Evolutionary conservation across 2,329 filamentous ascomycete species (phyloP), one percentile per base, ranked within the genome.

Genomic region (Chaetomiaceae sp.): DNA sequence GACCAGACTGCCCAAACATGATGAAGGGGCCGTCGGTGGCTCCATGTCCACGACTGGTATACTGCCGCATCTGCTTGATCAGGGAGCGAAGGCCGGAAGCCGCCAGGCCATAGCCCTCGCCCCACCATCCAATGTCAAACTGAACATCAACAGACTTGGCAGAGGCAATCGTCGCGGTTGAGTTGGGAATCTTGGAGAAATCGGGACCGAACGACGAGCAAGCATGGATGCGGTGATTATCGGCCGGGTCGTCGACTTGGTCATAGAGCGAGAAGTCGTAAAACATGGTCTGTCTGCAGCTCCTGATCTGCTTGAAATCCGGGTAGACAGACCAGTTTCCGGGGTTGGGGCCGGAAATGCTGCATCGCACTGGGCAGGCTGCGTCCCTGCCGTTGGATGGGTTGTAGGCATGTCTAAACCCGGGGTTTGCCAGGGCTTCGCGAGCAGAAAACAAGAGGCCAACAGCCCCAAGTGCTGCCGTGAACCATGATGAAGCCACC

Each of bases 211-310:
- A 66, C 1, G 64, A 62, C 1, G 63, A 59, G 53, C 65, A 70
- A 32, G 68, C 63, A 16, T 61, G 51, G 47, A 71, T 68, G 34
- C 64, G 63, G 53, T 70, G 67, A 18, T 51, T 45, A 25, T 18
- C 18, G 21, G 11, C 7, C 48, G 42, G 56, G 48, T 69, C 62
- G 48, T 71, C 68, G 10, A 71, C 64, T 10, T 52, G 50, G 49
- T 71, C 68, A 41, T 66, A 61, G 41, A 71, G 50, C n/a, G 64
- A 65, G 54, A 71, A 70, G 51, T 62, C 56, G 43, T 68, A 69
- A 44, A 70, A 66, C 52, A 70, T 58, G 47, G 64, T 64, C 56
- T 64, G 46, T 30, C 58, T 47, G 57, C 68, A 71, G 7, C 40
- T 54, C 6, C 51, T 55, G 51, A 69, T 58, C 41, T 59, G 43